phyloP scores from a whole-genome alignment of 129 eudicot genomes.

The Scalesia atractyloides region DNA sequence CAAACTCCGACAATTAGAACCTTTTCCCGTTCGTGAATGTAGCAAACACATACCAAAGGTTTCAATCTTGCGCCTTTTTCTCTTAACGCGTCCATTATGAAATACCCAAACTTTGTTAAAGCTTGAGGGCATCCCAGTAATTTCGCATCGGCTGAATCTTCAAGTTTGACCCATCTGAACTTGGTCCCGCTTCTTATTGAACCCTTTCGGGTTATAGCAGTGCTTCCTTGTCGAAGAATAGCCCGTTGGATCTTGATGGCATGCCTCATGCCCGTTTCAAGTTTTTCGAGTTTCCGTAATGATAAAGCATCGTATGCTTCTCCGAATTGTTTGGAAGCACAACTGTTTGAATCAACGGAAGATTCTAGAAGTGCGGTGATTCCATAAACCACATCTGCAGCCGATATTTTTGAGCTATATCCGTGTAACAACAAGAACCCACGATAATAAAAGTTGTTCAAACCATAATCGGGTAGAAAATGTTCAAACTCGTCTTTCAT shows the following conservation, averaged over 20 bases:
- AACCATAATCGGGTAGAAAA: constrained; percentile 88
- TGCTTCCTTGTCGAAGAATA: constrained; percentile 90
- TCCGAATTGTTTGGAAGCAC: constrained; percentile 78
- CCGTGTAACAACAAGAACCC: constrained; percentile 85
- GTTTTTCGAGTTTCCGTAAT: constrained; percentile 65
- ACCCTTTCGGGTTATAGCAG: constrained; percentile 84
- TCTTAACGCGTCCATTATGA: constrained; percentile 88
- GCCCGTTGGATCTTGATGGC: constrained; percentile 98
- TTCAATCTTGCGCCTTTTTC: constrained; percentile 97
- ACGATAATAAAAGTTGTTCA: constrained; percentile 86
- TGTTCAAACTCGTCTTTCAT: constrained; percentile 92
- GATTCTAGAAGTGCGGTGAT: constrained; percentile 87
- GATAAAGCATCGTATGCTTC: constrained; percentile 92
- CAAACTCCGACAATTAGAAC: constrained; percentile 88
- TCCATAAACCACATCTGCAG: constrained; percentile 96
- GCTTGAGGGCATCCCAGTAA: constrained; percentile 89
- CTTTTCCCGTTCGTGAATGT: constrained; percentile 55
- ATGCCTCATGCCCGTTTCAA: constrained; percentile 80
- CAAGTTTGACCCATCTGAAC: constrained; percentile 96
- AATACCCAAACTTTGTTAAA: constrained; percentile 83
- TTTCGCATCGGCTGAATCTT: constrained; percentile 79
- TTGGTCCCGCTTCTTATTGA: constrained; percentile 85
- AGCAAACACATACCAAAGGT: constrained; percentile 87
- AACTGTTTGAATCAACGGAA: constrained; percentile 62
- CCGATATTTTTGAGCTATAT: constrained; percentile 83